Base-by-base conservation (phyloP, 768 basidiomycete genomes). In the Pleurotus eryngii region DNA sequence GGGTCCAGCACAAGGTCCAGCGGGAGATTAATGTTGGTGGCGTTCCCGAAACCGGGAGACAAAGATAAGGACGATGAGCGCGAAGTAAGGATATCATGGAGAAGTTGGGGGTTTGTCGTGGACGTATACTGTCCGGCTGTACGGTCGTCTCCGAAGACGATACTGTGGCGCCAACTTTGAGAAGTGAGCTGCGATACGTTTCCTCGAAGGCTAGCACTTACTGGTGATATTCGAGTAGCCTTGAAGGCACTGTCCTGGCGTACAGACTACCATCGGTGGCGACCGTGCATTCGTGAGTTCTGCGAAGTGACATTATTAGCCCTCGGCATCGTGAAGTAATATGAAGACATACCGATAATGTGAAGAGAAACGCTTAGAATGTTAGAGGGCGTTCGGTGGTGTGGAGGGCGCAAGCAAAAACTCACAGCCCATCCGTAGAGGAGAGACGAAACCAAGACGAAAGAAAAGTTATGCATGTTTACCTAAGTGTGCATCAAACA, bases 231-330 rank as follows among this genome's bases (percentile, higher is more conserved):
- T 86, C 30, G 84, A 81, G 68, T 70, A 81, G 40, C 85, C 85
- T 64, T 86, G 76, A 46, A 87, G 71, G 72, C 86, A 87, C 81
- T 86, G 83, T 61, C 86, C 86, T 67, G 86, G 82, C 80, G 83
- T 71, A 76, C 86, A 87, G 55, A 87, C 68, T 48, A 87, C 82
- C 60, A 72, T 73, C 59, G 75, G 55, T 56, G 60, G 45, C 22
- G 60, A 57, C 35, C 62, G 63, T 59, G 64, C 60, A 30, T 61
- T 61, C 58, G 48, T 49, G 20, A 35, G 9, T 49, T 49, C 48
- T 49, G 24, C 50, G 9, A n/a, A 30, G 3, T 38, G 35, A 18
- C 3, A 9, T 15, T 17, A 18, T n/a, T n/a, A n/a, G n/a, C n/a
- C 20, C 50, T 30, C n/a, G 22, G n/a, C 46, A 11, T 22, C 46